These are phyloP conservation scores for Coprinellus micaceus DNA, from an alignment of 768 basidiomycete species.

Conservation along the genomic window DNA sequence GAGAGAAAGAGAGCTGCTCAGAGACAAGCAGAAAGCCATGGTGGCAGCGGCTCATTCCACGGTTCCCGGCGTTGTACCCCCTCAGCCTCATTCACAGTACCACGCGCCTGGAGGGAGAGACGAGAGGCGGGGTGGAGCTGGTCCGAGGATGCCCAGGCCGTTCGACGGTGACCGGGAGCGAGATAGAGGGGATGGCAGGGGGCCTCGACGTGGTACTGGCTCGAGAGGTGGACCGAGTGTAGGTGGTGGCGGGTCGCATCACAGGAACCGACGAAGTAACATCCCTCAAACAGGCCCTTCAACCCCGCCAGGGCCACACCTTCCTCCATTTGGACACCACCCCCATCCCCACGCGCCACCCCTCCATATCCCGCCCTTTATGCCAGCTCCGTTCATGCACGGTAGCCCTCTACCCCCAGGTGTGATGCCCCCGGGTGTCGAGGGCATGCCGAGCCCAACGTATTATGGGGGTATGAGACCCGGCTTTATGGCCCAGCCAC, in stretches of 20 bases:
- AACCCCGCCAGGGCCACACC: slow-evolving; percentile 22
- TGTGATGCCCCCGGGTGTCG: neutral
- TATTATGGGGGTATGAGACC: neutral
- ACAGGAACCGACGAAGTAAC: slow-evolving; percentile 3
- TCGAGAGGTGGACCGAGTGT: slow-evolving; percentile 28
- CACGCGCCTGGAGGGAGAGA: neutral
- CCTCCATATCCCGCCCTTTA: slow-evolving; percentile 7
- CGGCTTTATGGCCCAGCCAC: neutral
- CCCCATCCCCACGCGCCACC: slow-evolving; percentile 28
- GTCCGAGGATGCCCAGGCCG: neutral
- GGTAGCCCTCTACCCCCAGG: slow-evolving; percentile 14
- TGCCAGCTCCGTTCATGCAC: slow-evolving; percentile 32
- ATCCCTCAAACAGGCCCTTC: slow-evolving; percentile 23
- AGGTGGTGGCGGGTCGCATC: too few species aligned
- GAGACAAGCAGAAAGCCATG: neutral
- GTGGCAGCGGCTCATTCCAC: neutral
- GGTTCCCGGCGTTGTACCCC: neutral
- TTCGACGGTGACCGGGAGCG: neutral
- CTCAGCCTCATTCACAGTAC: neutral
- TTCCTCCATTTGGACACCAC: slow-evolving; percentile 24
- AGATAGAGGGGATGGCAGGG: neutral
- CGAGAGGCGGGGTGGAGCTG: neutral
- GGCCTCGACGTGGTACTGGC: slow-evolving; percentile 22
- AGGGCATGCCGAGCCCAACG: neutral
- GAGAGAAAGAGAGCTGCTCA: neutral